A percentile compares a stretch with the other conserved stretches of the same genome.
Evolutionary conservation across 805 yeast species (phyloP).

Genomic region (Cyberlindnera maritima): DNA sequence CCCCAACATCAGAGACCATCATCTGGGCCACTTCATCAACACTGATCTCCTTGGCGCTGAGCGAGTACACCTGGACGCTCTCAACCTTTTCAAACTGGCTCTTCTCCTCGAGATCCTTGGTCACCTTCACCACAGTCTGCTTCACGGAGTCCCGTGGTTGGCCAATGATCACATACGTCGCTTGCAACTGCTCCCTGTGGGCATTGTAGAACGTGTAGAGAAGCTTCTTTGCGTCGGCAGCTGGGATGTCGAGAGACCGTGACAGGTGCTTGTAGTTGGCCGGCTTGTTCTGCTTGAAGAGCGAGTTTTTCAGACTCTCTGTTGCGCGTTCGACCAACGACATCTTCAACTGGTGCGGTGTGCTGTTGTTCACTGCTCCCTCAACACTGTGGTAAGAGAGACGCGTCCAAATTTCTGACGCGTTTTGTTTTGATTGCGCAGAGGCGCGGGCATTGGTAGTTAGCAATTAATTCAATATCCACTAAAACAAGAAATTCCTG

Average conservation of each 20-base stretch:
- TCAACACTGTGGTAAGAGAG: too few species aligned
- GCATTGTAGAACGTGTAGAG: conserved; percentile 37
- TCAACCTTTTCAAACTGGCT: conserved; percentile 30
- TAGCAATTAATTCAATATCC: too few species aligned
- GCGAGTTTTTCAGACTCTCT: conserved; percentile 3
- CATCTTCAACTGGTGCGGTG: not conserved
- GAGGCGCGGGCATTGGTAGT: too few species aligned
- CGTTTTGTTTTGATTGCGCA: too few species aligned
- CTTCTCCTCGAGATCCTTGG: conserved; percentile 28
- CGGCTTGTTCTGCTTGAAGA: conserved; percentile 18
- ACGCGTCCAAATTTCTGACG: too few species aligned
- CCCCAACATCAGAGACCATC: conserved; percentile 11
- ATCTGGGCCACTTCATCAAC: conserved; percentile 18
- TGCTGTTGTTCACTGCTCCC: too few species aligned
- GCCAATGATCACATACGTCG: conserved; percentile 43
- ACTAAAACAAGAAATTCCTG: too few species aligned
- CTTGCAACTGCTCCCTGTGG: conserved; percentile 36
- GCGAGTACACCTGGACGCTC: conserved; percentile 39
- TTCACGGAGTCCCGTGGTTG: conserved; percentile 8
- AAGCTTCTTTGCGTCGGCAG: conserved; percentile 36
- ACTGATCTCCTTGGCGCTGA: conserved; percentile 26
- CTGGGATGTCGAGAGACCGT: conserved; percentile 38
- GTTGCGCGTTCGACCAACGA: conserved; percentile 5
- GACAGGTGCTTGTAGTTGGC: conserved; percentile 43
- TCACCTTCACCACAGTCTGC: conserved; percentile 21